Percentiles rank a stretch among this genome's conserved stretches.
Conservation (phyloP, 2,329 filamentous ascomycete genomes). For the Ascochyta fabae region DNA sequence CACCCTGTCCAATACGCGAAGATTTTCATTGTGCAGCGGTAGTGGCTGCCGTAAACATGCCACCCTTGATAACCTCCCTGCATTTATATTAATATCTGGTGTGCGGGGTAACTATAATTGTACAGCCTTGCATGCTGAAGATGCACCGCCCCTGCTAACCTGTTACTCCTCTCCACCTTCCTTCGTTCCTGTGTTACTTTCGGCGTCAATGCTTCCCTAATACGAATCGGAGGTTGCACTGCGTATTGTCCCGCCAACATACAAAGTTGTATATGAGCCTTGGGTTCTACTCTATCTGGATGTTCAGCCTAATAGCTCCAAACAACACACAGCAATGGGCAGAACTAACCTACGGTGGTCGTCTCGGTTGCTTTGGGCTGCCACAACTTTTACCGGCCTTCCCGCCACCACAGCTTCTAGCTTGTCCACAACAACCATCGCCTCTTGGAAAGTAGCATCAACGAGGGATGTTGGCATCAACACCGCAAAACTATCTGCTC, state of each 20-base stretch:
- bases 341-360: not conserved
- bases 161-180: slow-evolving; percentile 14
- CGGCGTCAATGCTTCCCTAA: slow-evolving; percentile 3
- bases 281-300: not conserved
- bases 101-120: slow-evolving; percentile 5
- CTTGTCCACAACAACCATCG: slow-evolving; percentile 19
- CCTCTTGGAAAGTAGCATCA: slow-evolving; percentile 32
- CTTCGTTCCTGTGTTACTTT: slow-evolving; percentile 12
- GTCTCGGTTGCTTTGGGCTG: slow-evolving; percentile 3
- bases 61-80: slow-evolving; percentile 9
- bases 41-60: slow-evolving; percentile 7
- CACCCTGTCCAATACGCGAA: not conserved
- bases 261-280: slow-evolving; percentile 7
- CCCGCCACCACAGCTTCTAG: slow-evolving; percentile 7
- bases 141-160: slow-evolving; percentile 2
- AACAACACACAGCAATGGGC: not conserved
- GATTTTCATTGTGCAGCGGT: slow-evolving; percentile 4
- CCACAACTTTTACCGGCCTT: not conserved
- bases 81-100: not conserved
- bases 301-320: not conserved
- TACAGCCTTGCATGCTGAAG: slow-evolving; percentile 12
- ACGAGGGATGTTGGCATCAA: slow-evolving; percentile 26
- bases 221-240: slow-evolving; percentile 10
- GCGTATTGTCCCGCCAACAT: slow-evolving; percentile 5
- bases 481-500: slow-evolving; percentile 24